These are phyloP conservation scores for Hypoxylon sp. DNA, from an alignment of 2,329 filamentous ascomycete species.

Conservation along the genomic window DNA sequence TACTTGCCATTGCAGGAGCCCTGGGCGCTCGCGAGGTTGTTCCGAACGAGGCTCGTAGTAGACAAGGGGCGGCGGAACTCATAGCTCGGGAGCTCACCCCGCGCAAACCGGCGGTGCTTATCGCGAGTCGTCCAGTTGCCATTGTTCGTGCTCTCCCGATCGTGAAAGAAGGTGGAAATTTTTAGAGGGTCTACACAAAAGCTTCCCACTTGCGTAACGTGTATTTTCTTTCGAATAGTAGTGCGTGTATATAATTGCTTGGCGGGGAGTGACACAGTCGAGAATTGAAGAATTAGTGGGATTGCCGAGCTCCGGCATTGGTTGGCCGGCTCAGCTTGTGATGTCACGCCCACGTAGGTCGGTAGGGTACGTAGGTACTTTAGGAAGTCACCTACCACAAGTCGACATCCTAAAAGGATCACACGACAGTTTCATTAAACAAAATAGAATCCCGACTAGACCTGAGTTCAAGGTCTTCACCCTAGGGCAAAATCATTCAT, in stretches of 20 bases:
- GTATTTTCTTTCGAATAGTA: background rate
- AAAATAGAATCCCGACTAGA: background rate
- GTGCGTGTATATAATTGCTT: background rate
- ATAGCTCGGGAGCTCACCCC: constrained; percentile 14
- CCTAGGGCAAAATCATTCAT: background rate
- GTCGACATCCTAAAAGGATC: background rate
- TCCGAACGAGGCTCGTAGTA: constrained; percentile 19
- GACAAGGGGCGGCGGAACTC: background rate
- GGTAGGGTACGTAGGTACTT: constrained; percentile 7
- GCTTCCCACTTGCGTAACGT: background rate
- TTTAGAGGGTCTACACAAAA: background rate
- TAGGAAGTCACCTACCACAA: background rate
- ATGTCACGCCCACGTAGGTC: constrained; percentile 35
- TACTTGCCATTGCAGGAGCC: background rate
- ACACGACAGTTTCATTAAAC: constrained; percentile 6
- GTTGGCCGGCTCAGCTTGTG: constrained; percentile 18
- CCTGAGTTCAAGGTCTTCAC: background rate
- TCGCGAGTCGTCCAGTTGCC: constrained; percentile 37
- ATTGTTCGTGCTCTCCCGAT: constrained; percentile 3
- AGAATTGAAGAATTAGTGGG: background rate
- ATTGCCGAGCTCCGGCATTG: constrained; percentile 27
- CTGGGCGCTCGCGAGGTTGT: background rate
- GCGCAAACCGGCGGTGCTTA: constrained; percentile 23
- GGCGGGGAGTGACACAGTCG: background rate
- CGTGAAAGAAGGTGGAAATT: background rate